Conservation (phyloP, 164 flowering plant species). For the Vitis vinifera region DNA sequence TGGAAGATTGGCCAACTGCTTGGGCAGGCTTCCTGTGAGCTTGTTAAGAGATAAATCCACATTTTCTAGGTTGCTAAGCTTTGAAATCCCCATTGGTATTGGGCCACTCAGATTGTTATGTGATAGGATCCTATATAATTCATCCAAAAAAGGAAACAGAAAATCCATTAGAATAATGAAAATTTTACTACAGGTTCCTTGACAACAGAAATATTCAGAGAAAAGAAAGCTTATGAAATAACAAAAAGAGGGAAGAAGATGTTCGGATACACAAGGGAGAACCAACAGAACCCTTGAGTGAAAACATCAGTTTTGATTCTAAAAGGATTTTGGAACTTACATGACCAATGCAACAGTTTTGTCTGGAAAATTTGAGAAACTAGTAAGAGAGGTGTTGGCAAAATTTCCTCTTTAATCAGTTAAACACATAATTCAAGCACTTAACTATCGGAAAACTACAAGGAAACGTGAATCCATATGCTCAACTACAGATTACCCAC, state of each 20-base stretch:
- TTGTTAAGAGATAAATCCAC: constrained; percentile 75
- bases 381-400: background rate
- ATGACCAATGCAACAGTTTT: background rate
- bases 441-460: background rate
- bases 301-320: background rate
- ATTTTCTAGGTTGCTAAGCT: constrained; percentile 53
- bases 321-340: background rate
- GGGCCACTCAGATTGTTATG: constrained; percentile 68
- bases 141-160: constrained; percentile 10
- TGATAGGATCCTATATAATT: constrained; percentile 51
- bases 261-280: too few relatives aligned
- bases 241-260: background rate
- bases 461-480: background rate
- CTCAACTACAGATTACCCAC: background rate
- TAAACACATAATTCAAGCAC: background rate
- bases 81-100: constrained; percentile 60
- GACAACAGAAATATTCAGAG: background rate
- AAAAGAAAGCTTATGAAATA: background rate
- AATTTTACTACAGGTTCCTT: background rate
- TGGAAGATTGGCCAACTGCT: constrained; percentile 76
- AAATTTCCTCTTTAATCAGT: background rate
- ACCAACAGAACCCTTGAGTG: background rate
- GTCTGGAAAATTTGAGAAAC: background rate
- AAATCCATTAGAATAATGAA: constrained; percentile 11
- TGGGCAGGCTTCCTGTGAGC: constrained; percentile 75